A percentile compares a stretch with the other conserved stretches of the same genome.
These are phyloP conservation scores for Lecanicillium sp. DNA, from an alignment of 2,329 filamentous ascomycete genomes.

Conservation along the genomic window DNA sequence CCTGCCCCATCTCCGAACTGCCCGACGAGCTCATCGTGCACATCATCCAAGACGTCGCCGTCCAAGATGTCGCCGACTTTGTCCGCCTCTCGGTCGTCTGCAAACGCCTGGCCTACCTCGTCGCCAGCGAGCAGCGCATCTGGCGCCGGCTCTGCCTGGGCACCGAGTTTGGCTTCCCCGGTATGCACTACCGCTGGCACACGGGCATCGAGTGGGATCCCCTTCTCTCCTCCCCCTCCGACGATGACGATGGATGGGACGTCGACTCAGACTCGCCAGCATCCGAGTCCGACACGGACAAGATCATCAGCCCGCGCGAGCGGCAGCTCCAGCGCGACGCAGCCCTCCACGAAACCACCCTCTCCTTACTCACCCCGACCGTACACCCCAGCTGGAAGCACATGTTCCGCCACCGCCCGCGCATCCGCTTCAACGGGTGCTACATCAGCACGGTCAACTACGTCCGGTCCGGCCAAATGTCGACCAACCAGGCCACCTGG, in stretches of 20 bases:
- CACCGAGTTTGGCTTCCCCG: slow-evolving; percentile 65
- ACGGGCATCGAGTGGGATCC: slow-evolving; percentile 52
- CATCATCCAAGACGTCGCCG: slow-evolving; percentile 65
- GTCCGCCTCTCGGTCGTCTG: slow-evolving; percentile 72
- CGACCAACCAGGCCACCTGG: slow-evolving; percentile 67
- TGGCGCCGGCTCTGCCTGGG: slow-evolving; percentile 74
- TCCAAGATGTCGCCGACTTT: slow-evolving; percentile 69
- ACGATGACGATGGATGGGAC: slow-evolving; percentile 22
- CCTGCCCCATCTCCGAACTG: slow-evolving; percentile 70
- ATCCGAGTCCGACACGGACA: slow-evolving; percentile 16
- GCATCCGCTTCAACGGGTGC: slow-evolving; percentile 87
- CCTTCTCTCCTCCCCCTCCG: slow-evolving; percentile 17
- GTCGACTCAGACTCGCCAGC: slow-evolving; percentile 12
- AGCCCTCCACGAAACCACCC: slow-evolving; percentile 26
- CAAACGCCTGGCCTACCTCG: slow-evolving; percentile 78
- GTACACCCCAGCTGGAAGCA: slow-evolving; percentile 49
- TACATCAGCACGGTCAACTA: slow-evolving; percentile 98
- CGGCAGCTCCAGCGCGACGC: slow-evolving; percentile 21
- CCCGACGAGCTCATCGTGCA: slow-evolving; percentile 82
- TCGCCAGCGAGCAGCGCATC: slow-evolving; percentile 74
- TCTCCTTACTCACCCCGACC: slow-evolving; percentile 32
- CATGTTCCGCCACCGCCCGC: slow-evolving; percentile 76
- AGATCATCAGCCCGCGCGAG: slow-evolving; percentile 28
- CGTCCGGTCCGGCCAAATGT: slow-evolving; percentile 69
- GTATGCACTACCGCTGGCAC: slow-evolving; percentile 76